Evolutionary conservation across 2,329 filamentous ascomycete species (phyloP).

Genomic region (Pseudopyricularia javanii): DNA sequence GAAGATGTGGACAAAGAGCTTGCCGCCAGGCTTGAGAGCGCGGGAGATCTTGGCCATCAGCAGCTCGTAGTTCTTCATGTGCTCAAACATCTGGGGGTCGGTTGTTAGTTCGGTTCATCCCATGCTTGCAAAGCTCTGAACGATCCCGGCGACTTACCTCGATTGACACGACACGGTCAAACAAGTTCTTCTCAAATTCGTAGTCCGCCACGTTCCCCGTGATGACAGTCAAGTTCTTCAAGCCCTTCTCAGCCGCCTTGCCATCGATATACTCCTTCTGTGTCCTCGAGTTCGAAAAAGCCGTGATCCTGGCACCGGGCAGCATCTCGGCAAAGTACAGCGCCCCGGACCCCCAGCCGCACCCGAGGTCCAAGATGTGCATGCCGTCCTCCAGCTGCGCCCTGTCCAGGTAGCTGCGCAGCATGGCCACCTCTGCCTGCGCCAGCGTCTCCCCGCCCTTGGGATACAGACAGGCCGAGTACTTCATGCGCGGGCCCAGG

Average conservation of each 20-base stretch:
- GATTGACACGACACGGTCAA: conserved; percentile 56
- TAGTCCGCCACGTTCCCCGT: conserved; percentile 57
- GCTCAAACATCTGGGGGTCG: conserved; percentile 50
- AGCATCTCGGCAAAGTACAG: conserved; percentile 55
- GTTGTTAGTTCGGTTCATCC: neutral
- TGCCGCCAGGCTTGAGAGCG: conserved; percentile 48
- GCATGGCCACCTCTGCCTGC: conserved; percentile 55
- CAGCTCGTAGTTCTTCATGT: conserved; percentile 65
- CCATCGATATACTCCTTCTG: conserved; percentile 56
- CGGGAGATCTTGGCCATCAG: conserved; percentile 51
- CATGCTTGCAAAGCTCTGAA: too few species aligned
- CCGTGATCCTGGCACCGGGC: conserved; percentile 48
- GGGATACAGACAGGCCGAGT: conserved; percentile 54
- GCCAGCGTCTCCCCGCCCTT: conserved; percentile 49
- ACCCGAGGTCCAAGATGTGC: conserved; percentile 52
- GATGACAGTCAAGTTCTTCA: conserved; percentile 50
- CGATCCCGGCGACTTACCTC: conserved; percentile 33
- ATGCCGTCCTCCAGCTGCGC: conserved; percentile 47
- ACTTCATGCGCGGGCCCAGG: conserved; percentile 61
- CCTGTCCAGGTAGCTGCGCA: conserved; percentile 48
- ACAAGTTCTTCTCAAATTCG: conserved; percentile 44
- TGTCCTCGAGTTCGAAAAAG: conserved; percentile 57
- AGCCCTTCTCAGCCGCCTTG: conserved; percentile 39
- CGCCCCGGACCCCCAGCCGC: conserved; percentile 55
- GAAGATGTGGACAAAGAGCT: conserved; percentile 60